phyloP scores from a whole-genome alignment of 352 stramenopile genomes.

The Phytophthora vignae region DNA sequence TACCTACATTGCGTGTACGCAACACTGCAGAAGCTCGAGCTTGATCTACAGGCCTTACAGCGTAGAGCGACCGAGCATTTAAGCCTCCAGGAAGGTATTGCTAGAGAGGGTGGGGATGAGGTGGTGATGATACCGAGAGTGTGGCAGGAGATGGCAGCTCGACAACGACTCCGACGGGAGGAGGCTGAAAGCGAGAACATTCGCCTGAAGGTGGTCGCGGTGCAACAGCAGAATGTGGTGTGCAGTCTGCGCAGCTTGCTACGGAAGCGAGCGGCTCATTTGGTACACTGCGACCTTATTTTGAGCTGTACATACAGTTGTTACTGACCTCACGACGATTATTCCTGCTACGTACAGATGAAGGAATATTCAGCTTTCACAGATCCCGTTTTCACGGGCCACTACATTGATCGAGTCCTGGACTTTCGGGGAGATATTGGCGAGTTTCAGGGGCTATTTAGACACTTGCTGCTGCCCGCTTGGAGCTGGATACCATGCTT shows the following conservation, averaged over 20 bases:
- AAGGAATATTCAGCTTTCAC: slow-evolving; percentile 6
- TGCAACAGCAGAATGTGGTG: slow-evolving; percentile 1
- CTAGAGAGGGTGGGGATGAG: neutral
- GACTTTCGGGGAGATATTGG: slow-evolving; percentile 4
- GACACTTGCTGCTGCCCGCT: neutral
- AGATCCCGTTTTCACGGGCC: neutral
- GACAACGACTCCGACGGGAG: neutral
- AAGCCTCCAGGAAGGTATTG: neutral
- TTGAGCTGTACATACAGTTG: neutral
- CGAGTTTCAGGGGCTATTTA: neutral
- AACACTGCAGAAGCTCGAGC: slow-evolving; percentile 1
- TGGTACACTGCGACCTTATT: neutral
- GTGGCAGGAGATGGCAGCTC: slow-evolving; percentile 2
- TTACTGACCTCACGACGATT: neutral
- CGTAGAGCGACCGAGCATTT: neutral
- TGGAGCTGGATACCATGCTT: slow-evolving; percentile 1
- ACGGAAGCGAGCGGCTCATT: slow-evolving; percentile 1
- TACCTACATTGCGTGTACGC: too few species aligned
- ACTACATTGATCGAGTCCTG: slow-evolving; percentile 2
- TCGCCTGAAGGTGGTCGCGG: neutral
- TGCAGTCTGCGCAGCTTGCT: slow-evolving; percentile 2
- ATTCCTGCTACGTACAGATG: neutral
- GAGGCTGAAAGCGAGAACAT: slow-evolving; percentile 4
- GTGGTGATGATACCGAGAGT: neutral
- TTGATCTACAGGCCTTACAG: neutral